phyloP scores from a whole-genome alignment of 1,139 yeast genomes.

The Taphrina betulina region DNA sequence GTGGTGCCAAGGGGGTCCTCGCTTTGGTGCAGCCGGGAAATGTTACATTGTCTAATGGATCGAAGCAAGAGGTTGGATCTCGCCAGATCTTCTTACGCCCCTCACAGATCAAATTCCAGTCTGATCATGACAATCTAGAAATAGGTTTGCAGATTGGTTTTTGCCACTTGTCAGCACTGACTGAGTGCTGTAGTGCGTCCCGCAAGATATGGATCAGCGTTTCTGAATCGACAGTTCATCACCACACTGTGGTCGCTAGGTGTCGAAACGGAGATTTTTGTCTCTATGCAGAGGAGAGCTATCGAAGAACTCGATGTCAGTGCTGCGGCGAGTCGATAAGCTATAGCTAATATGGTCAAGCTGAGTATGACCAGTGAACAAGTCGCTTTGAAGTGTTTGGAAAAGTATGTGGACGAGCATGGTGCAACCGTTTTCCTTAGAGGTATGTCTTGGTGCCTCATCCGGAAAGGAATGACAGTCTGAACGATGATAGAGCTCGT shows the following conservation, averaged over 20 bases:
- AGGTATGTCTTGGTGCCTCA: neutral
- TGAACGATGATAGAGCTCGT: conserved; percentile 12
- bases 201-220: conserved; percentile 24
- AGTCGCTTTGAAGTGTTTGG: conserved; percentile 12
- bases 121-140: conserved; percentile 30
- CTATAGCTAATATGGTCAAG: conserved; percentile 1
- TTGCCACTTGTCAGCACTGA: neutral
- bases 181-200: neutral
- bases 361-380: conserved; percentile 9
- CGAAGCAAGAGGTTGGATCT: conserved; percentile 9
- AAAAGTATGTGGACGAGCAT: conserved; percentile 23
- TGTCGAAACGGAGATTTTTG: conserved; percentile 26
- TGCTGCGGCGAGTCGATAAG: neutral
- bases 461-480: neutral
- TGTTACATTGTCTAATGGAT: too few relatives aligned
- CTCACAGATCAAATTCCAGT: conserved; percentile 33
- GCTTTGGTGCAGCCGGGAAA: conserved; percentile 11
- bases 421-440: conserved; percentile 14
- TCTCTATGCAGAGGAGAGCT: conserved; percentile 16
- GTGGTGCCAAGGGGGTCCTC: conserved; percentile 35
- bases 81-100: conserved; percentile 20
- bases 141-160: conserved; percentile 21
- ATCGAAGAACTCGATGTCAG: conserved; percentile 17
- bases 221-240: conserved; percentile 33
- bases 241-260: conserved; percentile 33